These are phyloP conservation scores for Ilyonectria destructans DNA, from an alignment of 2,329 filamentous ascomycete species.

Conservation along the genomic window DNA sequence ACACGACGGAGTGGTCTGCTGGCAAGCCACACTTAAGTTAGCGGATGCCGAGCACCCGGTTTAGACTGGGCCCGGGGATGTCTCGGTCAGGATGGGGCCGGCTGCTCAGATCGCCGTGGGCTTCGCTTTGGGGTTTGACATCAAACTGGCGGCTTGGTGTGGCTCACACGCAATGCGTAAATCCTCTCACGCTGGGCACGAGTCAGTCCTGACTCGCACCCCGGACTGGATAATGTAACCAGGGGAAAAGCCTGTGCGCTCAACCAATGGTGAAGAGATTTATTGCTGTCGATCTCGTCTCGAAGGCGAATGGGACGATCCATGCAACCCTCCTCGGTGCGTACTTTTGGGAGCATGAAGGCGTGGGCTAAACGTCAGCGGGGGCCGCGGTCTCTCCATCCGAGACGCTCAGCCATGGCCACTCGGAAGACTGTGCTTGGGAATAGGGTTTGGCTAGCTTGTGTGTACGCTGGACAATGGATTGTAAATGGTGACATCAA, in stretches of 20 bases:
- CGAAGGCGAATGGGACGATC: not conserved
- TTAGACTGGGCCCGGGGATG: not conserved
- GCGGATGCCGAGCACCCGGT: not conserved
- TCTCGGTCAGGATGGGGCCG: not conserved
- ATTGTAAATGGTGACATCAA: not conserved
- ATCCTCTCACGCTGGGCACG: not conserved
- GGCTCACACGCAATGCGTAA: not conserved
- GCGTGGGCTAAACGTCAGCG: not conserved
- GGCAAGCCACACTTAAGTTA: not conserved
- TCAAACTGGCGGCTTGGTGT: not conserved
- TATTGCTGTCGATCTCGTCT: not conserved
- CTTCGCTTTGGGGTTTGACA: not conserved
- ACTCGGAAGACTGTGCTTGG: not conserved
- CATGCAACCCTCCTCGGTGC: not conserved
- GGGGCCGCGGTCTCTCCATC: not conserved
- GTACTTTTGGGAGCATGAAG: not conserved
- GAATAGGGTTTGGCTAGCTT: not conserved
- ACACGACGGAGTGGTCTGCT: not conserved
- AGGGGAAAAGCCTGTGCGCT: not conserved
- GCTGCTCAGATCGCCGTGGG: no score
- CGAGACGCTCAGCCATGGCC: not conserved
- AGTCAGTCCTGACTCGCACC: conserved; percentile 4
- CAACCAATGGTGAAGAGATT: not conserved
- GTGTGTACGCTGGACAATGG: not conserved
- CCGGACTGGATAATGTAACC: not conserved